Evolutionary conservation across 2,329 filamentous ascomycete genomes (phyloP).

Genomic region (Cladosporium colombiae): DNA sequence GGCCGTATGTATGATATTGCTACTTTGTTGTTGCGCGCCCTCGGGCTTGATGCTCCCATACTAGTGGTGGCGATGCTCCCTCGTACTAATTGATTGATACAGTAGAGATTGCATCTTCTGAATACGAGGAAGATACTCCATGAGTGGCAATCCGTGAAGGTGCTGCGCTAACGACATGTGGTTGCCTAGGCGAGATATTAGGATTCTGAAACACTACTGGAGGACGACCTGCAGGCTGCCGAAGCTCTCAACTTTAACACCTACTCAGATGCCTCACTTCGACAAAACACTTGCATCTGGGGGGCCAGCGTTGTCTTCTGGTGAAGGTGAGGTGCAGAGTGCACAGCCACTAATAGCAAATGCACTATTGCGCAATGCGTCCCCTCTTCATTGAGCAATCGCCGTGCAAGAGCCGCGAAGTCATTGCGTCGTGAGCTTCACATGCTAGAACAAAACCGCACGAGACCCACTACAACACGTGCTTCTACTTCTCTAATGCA

Average conservation of each 20-base stretch:
- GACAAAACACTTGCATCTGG: neutral
- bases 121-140: neutral
- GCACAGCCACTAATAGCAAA: neutral
- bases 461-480: constrained; percentile 6
- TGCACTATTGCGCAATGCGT: neutral
- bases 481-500: neutral
- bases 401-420: neutral
- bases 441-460: neutral
- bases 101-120: neutral
- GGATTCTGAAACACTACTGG: neutral
- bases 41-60: neutral
- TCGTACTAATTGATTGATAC: neutral
- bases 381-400: constrained; percentile 9
- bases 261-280: neutral
- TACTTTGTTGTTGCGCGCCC: neutral
- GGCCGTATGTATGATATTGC: neutral
- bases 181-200: neutral
- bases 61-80: neutral
- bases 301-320: neutral
- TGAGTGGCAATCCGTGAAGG: neutral
- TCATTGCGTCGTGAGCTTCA: neutral
- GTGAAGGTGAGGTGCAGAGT: neutral
- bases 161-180: neutral
- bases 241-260: neutral
- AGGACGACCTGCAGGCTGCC: neutral